Evolutionary conservation across 1,284 basidiomycete genomes (phyloP).

Genomic region (Malassezia equina): DNA sequence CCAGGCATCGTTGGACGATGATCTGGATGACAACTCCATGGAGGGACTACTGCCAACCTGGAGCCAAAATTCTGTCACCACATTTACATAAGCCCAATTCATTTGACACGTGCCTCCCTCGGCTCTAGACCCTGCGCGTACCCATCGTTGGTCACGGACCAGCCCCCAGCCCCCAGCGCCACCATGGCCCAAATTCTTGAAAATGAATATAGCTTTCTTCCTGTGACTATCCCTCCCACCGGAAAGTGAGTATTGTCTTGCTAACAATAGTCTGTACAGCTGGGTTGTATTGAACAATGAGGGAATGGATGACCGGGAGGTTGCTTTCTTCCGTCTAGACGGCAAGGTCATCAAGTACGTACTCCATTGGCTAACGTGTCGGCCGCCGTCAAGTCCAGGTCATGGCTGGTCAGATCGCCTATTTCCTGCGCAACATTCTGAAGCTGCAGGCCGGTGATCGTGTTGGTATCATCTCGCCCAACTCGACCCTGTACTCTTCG

Average conservation of each 20-base stretch:
- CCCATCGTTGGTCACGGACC: no score
- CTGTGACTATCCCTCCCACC: neutral
- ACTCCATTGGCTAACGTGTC: neutral
- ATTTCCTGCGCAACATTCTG: conserved; percentile 29
- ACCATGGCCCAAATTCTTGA: conserved; percentile 2
- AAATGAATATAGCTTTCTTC: neutral
- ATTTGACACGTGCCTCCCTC: neutral
- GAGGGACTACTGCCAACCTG: neutral
- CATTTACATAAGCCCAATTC: neutral
- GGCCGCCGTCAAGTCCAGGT: conserved; percentile 28
- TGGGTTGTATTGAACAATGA: conserved; percentile 6
- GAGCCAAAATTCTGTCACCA: neutral
- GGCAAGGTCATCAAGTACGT: conserved; percentile 24
- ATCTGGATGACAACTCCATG: conserved; percentile 20
- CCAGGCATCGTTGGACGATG: conserved; percentile 22
- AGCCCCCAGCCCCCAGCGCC: no score
- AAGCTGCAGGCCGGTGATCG: conserved; percentile 27
- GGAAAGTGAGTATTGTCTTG: conserved; percentile 4
- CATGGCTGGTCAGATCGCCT: conserved; percentile 24
- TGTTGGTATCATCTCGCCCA: conserved; percentile 39
- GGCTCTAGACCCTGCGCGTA: neutral
- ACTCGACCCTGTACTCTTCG: conserved; percentile 30
- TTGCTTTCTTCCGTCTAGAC: conserved; percentile 22
- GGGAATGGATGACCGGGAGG: neutral
- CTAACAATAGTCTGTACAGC: conserved; percentile 7